Percentiles rank a stretch among this genome's conserved stretches.
Conservation (phyloP, 2,329 filamentous ascomycete species). For the Myriosclerotinia duriaeana region DNA sequence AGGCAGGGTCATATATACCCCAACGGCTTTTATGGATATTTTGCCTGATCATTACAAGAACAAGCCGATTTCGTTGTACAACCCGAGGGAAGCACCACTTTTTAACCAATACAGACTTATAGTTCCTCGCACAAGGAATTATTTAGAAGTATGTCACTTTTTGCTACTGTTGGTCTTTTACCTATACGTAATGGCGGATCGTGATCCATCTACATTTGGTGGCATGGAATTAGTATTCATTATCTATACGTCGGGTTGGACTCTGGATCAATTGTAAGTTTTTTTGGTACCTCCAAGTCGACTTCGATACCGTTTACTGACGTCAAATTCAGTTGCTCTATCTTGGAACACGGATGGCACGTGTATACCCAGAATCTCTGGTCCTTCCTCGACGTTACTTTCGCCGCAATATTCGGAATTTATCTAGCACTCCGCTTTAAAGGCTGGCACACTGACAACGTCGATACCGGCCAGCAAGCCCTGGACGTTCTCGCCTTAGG, state of each 20-base stretch:
- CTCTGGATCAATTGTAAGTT: constrained; percentile 43
- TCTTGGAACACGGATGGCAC: constrained; percentile 73
- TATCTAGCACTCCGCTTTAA: constrained; percentile 70
- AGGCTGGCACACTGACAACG: constrained; percentile 53
- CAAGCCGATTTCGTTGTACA: constrained; percentile 77
- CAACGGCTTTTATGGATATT: constrained; percentile 77
- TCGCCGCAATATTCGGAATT: constrained; percentile 66
- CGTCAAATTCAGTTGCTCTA: constrained; percentile 50
- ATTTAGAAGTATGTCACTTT: constrained; percentile 75
- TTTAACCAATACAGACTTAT: constrained; percentile 84
- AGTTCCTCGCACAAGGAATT: constrained; percentile 74
- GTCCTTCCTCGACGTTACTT: constrained; percentile 82
- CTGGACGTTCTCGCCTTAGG: constrained; percentile 77
- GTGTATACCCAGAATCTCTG: constrained; percentile 87
- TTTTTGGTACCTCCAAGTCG: constrained; percentile 53
- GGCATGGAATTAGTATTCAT: constrained; percentile 65
- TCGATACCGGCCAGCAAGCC: constrained; percentile 60
- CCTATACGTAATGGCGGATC: constrained; percentile 67
- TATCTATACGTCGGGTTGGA: constrained; percentile 74
- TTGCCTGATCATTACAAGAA: constrained; percentile 84
- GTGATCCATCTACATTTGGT: constrained; percentile 58
- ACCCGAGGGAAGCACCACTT: constrained; percentile 70
- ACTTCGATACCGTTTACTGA: background rate
- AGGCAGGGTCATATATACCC: constrained; percentile 78
- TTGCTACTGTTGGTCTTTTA: constrained; percentile 67